Evolutionary conservation across 1,284 basidiomycete genomes (phyloP), one percentile per base, ranked within the genome.

Genomic region (Ceratobasidium theobromae): DNA sequence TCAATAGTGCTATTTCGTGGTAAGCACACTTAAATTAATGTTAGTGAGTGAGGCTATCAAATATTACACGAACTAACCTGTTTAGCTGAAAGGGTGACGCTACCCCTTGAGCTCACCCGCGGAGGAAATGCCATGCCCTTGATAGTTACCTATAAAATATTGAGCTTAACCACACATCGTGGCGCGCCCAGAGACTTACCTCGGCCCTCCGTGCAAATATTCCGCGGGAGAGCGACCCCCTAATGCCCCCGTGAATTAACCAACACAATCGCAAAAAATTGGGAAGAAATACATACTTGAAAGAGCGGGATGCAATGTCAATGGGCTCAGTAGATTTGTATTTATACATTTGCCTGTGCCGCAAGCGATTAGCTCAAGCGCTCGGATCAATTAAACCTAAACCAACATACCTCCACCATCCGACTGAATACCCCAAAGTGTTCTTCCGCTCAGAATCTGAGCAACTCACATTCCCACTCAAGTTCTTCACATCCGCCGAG

Each of bases 361-460:
- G 6, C 6, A 16, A 16, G 8, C 35, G 16, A n/a, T n/a, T n/a
- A 8, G 16, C 16, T 16, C 6, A 16, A 38, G 6, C 6, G 16
- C 16, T n/a, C n/a, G n/a, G n/a, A n/a, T n/a, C n/a, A n/a, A n/a
- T n/a, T n/a, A n/a, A n/a, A n/a, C n/a, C n/a, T n/a, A n/a, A n/a
- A n/a, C n/a, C n/a, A n/a, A n/a, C 27, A 3, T 45, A 57, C 54
- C 54, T 57, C 54, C 54, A 57, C n/a, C 21, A 4, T 9, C 54
- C 54, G 5, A 5, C 12, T 1, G 54, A 57, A 21, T 28, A 57
- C 6, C 54, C n/a, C 12, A 57, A n/a, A 2, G 21, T 21, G 4
- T 25, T 30, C 12, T 45, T 32, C 46, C 40, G 41, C 14, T 18
- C 38, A 16, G 11, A n/a, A 8, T 55, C 53, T 25, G 30, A 23